Evolutionary conservation across 2,329 filamentous ascomycete species (phyloP).

Genomic region (Talaromyces amestolkiae): DNA sequence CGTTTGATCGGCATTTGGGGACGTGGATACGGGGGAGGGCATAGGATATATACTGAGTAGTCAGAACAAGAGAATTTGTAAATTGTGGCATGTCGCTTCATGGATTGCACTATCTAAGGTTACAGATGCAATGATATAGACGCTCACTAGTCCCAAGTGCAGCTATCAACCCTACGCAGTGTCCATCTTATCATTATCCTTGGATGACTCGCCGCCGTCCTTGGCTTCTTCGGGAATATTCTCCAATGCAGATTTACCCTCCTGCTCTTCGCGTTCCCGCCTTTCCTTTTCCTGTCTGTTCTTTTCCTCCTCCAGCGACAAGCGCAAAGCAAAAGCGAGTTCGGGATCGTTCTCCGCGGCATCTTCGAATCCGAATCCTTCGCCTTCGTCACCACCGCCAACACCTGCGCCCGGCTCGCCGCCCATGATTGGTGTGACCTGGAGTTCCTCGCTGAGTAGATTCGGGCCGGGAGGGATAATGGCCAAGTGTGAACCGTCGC

Average conservation of each 20-base stretch:
- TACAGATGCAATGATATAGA: conserved; percentile 14
- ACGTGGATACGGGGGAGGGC: conserved; percentile 69
- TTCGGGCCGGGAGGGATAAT: conserved; percentile 88
- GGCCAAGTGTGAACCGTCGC: conserved; percentile 86
- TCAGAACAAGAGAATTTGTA: not conserved
- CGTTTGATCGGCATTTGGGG: conserved; percentile 82
- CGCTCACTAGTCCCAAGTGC: not conserved
- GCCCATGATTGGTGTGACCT: conserved; percentile 83
- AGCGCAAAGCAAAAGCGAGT: conserved; percentile 85
- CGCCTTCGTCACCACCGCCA: conserved; percentile 45
- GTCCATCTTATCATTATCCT: conserved; percentile 77
- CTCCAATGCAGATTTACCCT: conserved; percentile 73
- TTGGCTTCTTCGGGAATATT: conserved; percentile 71
- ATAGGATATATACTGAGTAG: conserved; percentile 24
- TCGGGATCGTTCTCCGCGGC: conserved; percentile 83
- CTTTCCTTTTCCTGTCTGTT: conserved; percentile 84
- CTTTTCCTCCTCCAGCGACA: conserved; percentile 98
- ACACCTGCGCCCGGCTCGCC: conserved; percentile 68
- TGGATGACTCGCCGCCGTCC: conserved; percentile 49
- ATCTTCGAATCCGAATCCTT: conserved; percentile 72
- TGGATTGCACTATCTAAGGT: conserved; percentile 26
- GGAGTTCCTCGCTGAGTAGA: conserved; percentile 86
- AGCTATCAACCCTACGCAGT: conserved; percentile 61
- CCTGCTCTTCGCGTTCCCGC: conserved; percentile 68
- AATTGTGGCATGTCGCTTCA: conserved; percentile 4